These are phyloP conservation scores for Ensete glaucum DNA, from an alignment of 176 grass and related monocot genomes.

Conservation along the genomic window DNA sequence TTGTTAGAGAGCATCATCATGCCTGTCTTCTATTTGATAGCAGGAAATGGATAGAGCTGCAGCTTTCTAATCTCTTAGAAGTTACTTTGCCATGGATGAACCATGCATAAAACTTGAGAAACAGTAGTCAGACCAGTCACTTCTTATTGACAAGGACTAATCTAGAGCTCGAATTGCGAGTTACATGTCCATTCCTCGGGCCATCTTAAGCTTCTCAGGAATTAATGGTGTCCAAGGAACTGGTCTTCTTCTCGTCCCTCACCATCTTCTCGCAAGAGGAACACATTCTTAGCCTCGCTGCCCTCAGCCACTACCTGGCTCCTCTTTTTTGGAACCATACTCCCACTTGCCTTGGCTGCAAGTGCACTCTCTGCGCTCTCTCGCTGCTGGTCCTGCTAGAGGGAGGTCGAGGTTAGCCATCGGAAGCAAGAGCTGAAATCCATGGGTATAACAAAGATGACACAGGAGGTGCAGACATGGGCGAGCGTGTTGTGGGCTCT, in stretches of 20 bases:
- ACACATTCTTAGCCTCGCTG: not conserved
- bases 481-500: constrained; percentile 2
- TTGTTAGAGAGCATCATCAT: no score
- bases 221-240: not conserved
- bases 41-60: no score
- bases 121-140: no score
- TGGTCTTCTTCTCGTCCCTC: not conserved
- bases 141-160: no score
- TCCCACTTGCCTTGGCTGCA: constrained; percentile 4
- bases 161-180: not conserved
- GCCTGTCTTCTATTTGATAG: no score
- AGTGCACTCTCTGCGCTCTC: not conserved
- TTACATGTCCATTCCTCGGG: not conserved
- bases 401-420: not conserved
- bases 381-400: not conserved
- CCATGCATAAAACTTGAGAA: no score
- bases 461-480: not conserved
- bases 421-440: no score
- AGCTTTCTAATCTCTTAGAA: no score
- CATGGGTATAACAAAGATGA: no score
- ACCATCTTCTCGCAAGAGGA: not conserved
- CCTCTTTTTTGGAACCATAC: constrained; percentile 14
- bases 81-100: no score
- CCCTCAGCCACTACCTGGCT: constrained; percentile 1
- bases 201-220: not conserved